phyloP scores from a whole-genome alignment of 768 basidiomycete genomes.

The Plicaturopsis crispa region DNA sequence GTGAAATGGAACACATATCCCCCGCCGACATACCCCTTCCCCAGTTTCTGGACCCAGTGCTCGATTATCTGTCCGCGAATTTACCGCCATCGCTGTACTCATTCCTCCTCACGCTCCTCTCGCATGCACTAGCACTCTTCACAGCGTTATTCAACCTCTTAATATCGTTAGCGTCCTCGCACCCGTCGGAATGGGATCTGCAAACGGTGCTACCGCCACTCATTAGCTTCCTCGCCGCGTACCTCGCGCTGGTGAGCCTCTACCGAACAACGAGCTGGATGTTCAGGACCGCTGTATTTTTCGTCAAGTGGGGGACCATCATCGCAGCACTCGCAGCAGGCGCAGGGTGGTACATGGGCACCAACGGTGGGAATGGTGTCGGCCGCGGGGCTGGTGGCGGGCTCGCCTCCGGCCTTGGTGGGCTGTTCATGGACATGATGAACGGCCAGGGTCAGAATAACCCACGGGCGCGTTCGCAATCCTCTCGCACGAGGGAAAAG shows the following conservation, averaged over 20 bases:
- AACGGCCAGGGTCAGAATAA: conserved; percentile 28
- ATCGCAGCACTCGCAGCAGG: conserved; percentile 45
- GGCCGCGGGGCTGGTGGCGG: conserved; percentile 23
- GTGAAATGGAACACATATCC: background rate
- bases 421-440: conserved; percentile 32
- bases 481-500: background rate
- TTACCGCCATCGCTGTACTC: conserved; percentile 53
- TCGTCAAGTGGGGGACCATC: conserved; percentile 73
- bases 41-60: conserved; percentile 43
- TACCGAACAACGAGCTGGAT: conserved; percentile 78
- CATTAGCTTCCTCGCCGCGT: conserved; percentile 64
- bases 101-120: conserved; percentile 40
- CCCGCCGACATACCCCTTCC: conserved; percentile 27
- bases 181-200: conserved; percentile 56
- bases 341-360: conserved; percentile 45
- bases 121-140: conserved; percentile 43
- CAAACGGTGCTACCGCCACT: conserved; percentile 68
- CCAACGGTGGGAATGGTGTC: conserved; percentile 23
- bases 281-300: conserved; percentile 56
- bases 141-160: conserved; percentile 42
- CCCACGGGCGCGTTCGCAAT: conserved; percentile 1
- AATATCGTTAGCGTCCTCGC: conserved; percentile 37
- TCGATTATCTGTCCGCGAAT: conserved; percentile 44
- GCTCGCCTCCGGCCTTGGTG: conserved; percentile 30
- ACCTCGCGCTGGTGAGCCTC: conserved; percentile 67